Evolutionary conservation across 179 eudicot species (phyloP), one percentile per base, ranked within the genome.

Genomic region (Spergularia azorica): DNA sequence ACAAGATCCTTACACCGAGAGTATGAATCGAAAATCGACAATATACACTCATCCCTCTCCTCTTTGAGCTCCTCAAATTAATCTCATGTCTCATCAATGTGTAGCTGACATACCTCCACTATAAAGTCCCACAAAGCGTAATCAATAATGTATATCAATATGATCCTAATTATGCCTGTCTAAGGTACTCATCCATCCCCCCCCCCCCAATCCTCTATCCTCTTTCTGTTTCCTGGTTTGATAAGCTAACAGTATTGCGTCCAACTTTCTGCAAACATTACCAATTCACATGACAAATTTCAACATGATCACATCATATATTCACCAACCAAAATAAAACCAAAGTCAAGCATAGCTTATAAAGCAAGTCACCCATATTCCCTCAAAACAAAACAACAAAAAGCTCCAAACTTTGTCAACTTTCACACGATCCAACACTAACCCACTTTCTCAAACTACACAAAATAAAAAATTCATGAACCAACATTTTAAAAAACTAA

Each of bases 401-500:
- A 41, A 46, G 48, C 9, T 61, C 17, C 39, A 17, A 71, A 21
- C 0, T 11, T 72, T 46, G 14, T n/a, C 68, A 68, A 9, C 9
- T 18, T 68, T 65, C 2, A 58, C 60, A 68, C 16, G 38, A 76
- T 48, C 74, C 58, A 9, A 9, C 16, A 57, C 63, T 18, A 66
- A 73, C 73, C 62, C 55, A 50, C 9, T 17, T 57, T 17, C 62
- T 11, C 12, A 57, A 66, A 73, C 41, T 50, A 5, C 39, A 16
- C 13, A 68, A 67, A 59, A 9, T 17, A 16, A 15, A 73, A 65
- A 26, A 6, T 59, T 61, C 57, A 54, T 12, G 71, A 71, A 52
- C 26, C 18, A 75, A 65, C 39, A 43, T 11, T 1, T 43, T 13
- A 18, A 16, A 12, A 48, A 18, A n/a, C 46, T 20, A 67, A 67